Conservation (phyloP, 2,329 filamentous ascomycete species). For the Alternaria longipes region DNA sequence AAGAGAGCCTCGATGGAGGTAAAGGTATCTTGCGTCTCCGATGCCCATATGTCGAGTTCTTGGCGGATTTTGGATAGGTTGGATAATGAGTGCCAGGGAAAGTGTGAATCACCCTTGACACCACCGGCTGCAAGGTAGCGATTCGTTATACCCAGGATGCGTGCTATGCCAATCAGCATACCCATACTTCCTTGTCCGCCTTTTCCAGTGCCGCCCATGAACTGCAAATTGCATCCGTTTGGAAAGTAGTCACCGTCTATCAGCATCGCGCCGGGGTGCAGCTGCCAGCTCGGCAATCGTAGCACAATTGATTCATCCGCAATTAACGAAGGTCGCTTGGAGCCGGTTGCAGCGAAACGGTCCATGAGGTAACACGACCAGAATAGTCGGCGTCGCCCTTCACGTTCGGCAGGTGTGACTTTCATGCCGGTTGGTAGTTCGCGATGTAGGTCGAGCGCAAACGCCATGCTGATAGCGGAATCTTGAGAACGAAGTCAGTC, state of each 20-base stretch:
- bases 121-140: conserved; percentile 84
- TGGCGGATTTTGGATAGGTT: conserved; percentile 86
- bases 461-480: conserved; percentile 81
- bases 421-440: conserved; percentile 72
- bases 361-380: conserved; percentile 91
- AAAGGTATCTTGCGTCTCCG: conserved; percentile 81
- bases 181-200: conserved; percentile 78
- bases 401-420: conserved; percentile 73
- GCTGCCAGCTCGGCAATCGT: conserved; percentile 77
- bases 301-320: conserved; percentile 79
- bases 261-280: conserved; percentile 67
- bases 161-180: conserved; percentile 84
- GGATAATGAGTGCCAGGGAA: conserved; percentile 88
- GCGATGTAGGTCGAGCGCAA: conserved; percentile 81
- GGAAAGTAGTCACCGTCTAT: conserved; percentile 85
- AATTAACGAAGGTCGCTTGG: conserved; percentile 81
- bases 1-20: conserved; percentile 79
- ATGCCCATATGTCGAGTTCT: conserved; percentile 85
- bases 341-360: conserved; percentile 82
- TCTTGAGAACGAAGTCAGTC: conserved; percentile 58
- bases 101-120: conserved; percentile 88
- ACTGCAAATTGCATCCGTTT: conserved; percentile 78
- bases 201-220: conserved; percentile 72
- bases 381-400: conserved; percentile 81
- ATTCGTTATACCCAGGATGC: conserved; percentile 84